Base-by-base conservation (phyloP, 805 yeast species). In the Yarrowia keelungensis region DNA sequence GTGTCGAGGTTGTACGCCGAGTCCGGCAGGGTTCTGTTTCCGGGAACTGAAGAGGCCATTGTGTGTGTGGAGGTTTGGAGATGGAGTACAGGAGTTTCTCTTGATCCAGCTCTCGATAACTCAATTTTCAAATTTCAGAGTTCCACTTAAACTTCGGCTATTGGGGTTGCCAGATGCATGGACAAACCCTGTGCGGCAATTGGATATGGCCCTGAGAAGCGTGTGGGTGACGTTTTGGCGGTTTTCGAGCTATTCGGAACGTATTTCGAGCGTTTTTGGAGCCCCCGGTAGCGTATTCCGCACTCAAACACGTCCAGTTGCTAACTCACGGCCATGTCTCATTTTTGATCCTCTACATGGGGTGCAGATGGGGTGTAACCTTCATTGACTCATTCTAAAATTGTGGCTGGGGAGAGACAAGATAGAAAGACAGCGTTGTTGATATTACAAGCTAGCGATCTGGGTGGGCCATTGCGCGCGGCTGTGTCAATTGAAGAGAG, bases 11-110 rank as follows among this genome's bases (percentile, higher is more conserved):
- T 97, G 79, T 87, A 91, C 69, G 83, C 85, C 22, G 97, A 92
- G 68, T 83, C 87, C 9, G 98, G 98, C 43, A 93, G 82, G 0
- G 89, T 83, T 54, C 90, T 84, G 8, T 90, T 88, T 15, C 98
- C 98, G 10, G 92, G 87, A 49, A 92, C 85, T 5, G 97, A 87
- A 11, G 97, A 90, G 1, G 98, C 97, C 98, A 92, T 92, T 12
- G 39, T 54, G 56, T 11, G n/a, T 53, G 59, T 50, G 26, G 16
- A n/a, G 41, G 14, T 15, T 26, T 45, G 26, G 38, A 49, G 53
- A 14, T 32, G 19, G 19, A 32, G 32, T 14, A 10, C 39, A 15
- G 22, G 54, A 32, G 4, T 32, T 5, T n/a, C 35, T 11, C 32
- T 51, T 53, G 59, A 53, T 53, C 59, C 59, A 19, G 45, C 45